phyloP scores from a whole-genome alignment of 352 stramenopile species.

The Elongisporangium undulatum region DNA sequence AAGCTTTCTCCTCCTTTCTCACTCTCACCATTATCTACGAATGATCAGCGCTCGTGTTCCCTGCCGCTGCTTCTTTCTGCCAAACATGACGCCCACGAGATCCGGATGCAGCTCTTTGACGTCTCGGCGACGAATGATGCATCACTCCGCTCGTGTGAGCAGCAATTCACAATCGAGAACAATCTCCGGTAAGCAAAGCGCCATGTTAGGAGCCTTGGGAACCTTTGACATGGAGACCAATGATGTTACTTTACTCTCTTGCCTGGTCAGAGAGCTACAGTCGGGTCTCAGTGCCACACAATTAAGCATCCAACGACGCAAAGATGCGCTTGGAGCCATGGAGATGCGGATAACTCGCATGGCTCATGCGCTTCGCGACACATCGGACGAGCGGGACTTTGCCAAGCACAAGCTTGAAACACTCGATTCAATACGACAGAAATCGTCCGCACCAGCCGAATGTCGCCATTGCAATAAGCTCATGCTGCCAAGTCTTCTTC shows the following conservation, averaged over 20 bases:
- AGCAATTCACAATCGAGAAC: constrained; percentile 53
- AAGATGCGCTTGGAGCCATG: constrained; percentile 38
- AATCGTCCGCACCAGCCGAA: background rate
- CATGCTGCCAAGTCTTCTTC: constrained; percentile 27
- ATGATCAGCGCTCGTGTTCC: constrained; percentile 2
- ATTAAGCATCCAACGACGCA: constrained; percentile 38
- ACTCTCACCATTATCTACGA: background rate
- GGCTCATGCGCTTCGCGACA: constrained; percentile 32
- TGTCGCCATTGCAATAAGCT: constrained; percentile 28
- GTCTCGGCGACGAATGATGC: constrained; percentile 35
- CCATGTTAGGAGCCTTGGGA: background rate
- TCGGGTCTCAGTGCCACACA: constrained; percentile 34
- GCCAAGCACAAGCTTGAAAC: constrained; percentile 30
- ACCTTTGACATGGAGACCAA: constrained; percentile 2
- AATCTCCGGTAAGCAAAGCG: constrained; percentile 30
- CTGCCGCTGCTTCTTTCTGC: constrained; percentile 29
- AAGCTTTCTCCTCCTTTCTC: background rate
- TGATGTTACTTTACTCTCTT: background rate
- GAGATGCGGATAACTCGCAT: constrained; percentile 41
- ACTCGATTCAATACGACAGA: background rate
- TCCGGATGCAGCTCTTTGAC: constrained; percentile 54
- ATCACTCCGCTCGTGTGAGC: constrained; percentile 39
- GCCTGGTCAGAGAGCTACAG: constrained; percentile 22
- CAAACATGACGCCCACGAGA: constrained; percentile 38
- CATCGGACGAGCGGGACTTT: constrained; percentile 31